A percentile compares a stretch with the other conserved stretches of the same genome.
These are phyloP conservation scores for Heterobasidion irregulare DNA, from an alignment of 1,284 basidiomycete species.

Conservation along the genomic window DNA sequence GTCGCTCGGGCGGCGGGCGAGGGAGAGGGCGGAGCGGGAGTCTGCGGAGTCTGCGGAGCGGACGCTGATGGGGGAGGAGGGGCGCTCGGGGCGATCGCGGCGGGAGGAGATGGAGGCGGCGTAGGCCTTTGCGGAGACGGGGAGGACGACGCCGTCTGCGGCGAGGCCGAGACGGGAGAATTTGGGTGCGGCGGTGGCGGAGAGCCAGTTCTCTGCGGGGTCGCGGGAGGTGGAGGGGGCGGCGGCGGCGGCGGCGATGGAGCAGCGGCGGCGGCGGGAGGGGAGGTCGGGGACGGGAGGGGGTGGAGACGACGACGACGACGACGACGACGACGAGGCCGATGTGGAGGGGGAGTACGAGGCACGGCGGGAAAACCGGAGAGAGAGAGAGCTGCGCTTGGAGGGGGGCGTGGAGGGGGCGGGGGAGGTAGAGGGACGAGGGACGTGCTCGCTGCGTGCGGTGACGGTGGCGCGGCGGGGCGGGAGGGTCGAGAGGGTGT, in stretches of 20 bases:
- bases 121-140: conserved; percentile 25
- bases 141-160: conserved; percentile 32
- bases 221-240: background rate
- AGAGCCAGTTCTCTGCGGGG: conserved; percentile 27
- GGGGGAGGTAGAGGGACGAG: background rate
- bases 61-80: background rate
- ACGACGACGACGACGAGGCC: background rate
- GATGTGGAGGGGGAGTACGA: background rate
- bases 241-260: too few relatives aligned
- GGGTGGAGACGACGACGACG: background rate
- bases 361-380: background rate
- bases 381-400: background rate
- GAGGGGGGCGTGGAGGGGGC: background rate
- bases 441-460: conserved; percentile 3
- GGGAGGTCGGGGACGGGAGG: conserved; percentile 7
- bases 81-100: too few relatives aligned
- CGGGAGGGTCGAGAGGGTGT: background rate
- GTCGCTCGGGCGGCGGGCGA: background rate
- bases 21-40: conserved; percentile 9
- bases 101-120: background rate
- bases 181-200: conserved; percentile 28
- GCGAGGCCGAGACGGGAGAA: conserved; percentile 35
- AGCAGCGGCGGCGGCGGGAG: conserved; percentile 15
- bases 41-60: conserved; percentile 10
- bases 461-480: conserved; percentile 6